Evolutionary conservation across 2,329 filamentous ascomycete species (phyloP), one percentile per base, ranked within the genome.

Genomic region (Microdochium nivale): DNA sequence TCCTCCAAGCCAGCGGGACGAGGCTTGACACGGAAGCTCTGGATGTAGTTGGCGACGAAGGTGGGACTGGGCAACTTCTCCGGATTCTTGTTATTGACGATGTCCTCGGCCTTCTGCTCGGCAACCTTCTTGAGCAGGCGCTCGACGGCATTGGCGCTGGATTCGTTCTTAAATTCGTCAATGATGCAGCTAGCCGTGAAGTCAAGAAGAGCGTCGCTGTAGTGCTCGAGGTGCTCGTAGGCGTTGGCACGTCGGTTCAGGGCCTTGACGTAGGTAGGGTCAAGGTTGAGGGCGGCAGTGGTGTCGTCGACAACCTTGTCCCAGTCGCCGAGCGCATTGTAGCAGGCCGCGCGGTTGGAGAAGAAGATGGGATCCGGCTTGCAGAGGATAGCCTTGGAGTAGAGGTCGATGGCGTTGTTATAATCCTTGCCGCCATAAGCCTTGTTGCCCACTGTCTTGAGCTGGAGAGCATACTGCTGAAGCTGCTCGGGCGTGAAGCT

Each of bases 141-240:
- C 76, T 99, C 94, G 10, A 99, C 91, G 46, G 90, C 85, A 68
- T 91, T 84, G 24, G 92, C 90, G 65, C 88, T 95, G 55, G 80
- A 77, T 63, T 96, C 88, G 69, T 94, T 97, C 73, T 88, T 87
- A 79, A 99, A 99, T 56, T 88, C 88, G 68, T 99, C 94, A 67
- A 99, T 96, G 69, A 99, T 99, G 75, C 94, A 99, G 73, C 92
- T 96, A 53, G 94, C 94, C 9, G 94, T 99, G 74, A 95, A 97
- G 73, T 99, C 94, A 57, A 99, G 81, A 9, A 99, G 84, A 47
- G 94, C 92, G 67, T 97, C 92, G 69, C 90, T 94, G 76, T 87
- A 96, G 71, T 86, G 87, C 62, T 86, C 86, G 46, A 94, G 82
- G 69, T 96, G 88, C 73, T 99, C 94, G 71, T 97, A 99, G 53